Conservation (phyloP, 2,329 filamentous ascomycete species). For the Diaporthe amygdali region DNA sequence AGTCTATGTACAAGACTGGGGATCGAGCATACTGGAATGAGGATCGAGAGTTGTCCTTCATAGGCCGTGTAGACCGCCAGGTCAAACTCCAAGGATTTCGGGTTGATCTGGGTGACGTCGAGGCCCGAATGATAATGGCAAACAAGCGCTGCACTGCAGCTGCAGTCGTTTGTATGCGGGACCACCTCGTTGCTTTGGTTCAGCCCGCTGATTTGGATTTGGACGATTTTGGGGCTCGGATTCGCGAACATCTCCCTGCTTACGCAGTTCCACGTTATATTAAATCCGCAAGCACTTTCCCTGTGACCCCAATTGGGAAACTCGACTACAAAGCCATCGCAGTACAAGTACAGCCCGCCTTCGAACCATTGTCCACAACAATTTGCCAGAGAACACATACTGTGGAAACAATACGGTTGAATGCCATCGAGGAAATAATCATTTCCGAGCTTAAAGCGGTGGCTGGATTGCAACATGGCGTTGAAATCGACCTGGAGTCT, state of each 20-base stretch:
- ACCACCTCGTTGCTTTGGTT: constrained; percentile 35
- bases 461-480: too few species aligned
- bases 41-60: constrained; percentile 37
- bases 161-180: constrained; percentile 32
- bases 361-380: too few species aligned
- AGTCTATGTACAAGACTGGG: constrained; percentile 46
- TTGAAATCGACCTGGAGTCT: too few species aligned
- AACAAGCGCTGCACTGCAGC: constrained; percentile 25
- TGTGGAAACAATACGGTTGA: too few species aligned
- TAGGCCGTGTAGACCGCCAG: constrained; percentile 44
- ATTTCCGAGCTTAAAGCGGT: too few species aligned
- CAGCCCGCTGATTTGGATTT: constrained; percentile 29
- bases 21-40: constrained; percentile 41
- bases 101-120: constrained; percentile 43
- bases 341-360: too few species aligned
- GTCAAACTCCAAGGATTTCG: constrained; percentile 36
- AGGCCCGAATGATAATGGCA: constrained; percentile 32
- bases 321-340: constrained; percentile 34
- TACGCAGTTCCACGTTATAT: constrained; percentile 36
- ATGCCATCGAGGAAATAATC: too few species aligned
- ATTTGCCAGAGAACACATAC: too few species aligned
- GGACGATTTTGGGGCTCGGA: not conserved
- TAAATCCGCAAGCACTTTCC: constrained; percentile 32
- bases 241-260: constrained; percentile 27
- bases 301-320: constrained; percentile 37